These are phyloP conservation scores for Sherardia arvensis DNA, from an alignment of 257 asterid genomes.

Conservation along the genomic window DNA sequence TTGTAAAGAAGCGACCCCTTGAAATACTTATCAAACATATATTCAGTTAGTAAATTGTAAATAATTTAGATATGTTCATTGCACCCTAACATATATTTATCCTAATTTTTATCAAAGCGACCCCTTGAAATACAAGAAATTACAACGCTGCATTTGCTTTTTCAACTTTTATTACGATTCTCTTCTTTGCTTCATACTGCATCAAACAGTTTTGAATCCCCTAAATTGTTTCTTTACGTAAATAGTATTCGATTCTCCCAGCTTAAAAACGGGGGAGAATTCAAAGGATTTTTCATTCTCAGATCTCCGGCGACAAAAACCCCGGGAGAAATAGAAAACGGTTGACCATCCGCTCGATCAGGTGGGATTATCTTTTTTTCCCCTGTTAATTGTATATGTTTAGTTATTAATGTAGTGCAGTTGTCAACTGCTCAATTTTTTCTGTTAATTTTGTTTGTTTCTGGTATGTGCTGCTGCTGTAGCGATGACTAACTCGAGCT, in stretches of 20 bases:
- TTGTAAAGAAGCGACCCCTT: no score
- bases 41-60: no score
- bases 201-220: not conserved
- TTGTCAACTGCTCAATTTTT: not conserved
- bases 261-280: not conserved
- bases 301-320: conserved; percentile 6
- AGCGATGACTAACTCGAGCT: not conserved
- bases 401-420: not conserved
- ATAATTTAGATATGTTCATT: no score
- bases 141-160: not conserved
- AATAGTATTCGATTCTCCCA: not conserved
- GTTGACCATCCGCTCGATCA: conserved; percentile 1
- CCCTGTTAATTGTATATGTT: not conserved
- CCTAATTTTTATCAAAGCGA: not conserved
- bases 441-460: not conserved
- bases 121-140: not conserved
- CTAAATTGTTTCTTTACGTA: not conserved
- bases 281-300: not conserved
- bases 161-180: not conserved
- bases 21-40: no score
- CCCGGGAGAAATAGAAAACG: not conserved
- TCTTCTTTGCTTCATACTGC: not conserved
- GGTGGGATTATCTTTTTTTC: not conserved
- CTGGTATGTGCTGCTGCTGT: not conserved
- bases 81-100: no score